Evolutionary conservation across 129 eudicot species (phyloP).

Genomic region (Centella asiatica): DNA sequence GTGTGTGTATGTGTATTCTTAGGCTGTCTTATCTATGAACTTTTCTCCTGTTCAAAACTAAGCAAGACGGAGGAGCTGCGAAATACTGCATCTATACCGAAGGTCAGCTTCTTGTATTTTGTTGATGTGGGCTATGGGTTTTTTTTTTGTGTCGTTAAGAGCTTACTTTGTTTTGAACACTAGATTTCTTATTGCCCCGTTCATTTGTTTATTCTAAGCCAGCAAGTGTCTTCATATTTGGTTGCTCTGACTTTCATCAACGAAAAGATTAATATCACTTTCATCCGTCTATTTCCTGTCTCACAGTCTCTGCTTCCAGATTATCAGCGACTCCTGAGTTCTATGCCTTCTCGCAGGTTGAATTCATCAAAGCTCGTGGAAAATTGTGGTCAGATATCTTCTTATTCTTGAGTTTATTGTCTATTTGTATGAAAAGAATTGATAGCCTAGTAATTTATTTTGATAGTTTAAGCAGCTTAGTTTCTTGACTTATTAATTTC

Average conservation of each 20-base stretch:
- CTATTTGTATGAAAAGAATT: neutral
- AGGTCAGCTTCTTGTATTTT: constrained; percentile 47
- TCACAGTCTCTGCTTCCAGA: constrained; percentile 99
- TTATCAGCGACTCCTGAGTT: constrained; percentile 95
- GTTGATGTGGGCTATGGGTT: neutral
- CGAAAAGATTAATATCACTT: constrained; percentile 35
- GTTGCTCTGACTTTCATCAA: constrained; percentile 24
- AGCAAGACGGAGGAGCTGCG: constrained; percentile 88
- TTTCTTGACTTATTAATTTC: constrained; percentile 2
- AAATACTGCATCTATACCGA: constrained; percentile 81
- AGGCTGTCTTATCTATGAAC: constrained; percentile 96
- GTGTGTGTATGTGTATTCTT: constrained; percentile 14
- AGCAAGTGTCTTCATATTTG: constrained; percentile 7
- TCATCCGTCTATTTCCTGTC: constrained; percentile 37
- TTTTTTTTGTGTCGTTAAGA: constrained; percentile 1
- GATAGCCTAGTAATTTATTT: neutral
- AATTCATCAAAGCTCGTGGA: constrained; percentile 93
- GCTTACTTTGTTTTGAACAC: neutral
- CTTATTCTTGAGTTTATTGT: constrained; percentile 14
- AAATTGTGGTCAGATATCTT: constrained; percentile 66
- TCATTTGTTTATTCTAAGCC: neutral
- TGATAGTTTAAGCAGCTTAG: neutral
- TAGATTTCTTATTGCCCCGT: neutral
- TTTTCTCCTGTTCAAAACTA: constrained; percentile 69
- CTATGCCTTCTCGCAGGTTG: constrained; percentile 96